Conservation (phyloP, 2,329 filamentous ascomycete species). For the Fusarium armeniacum region DNA sequence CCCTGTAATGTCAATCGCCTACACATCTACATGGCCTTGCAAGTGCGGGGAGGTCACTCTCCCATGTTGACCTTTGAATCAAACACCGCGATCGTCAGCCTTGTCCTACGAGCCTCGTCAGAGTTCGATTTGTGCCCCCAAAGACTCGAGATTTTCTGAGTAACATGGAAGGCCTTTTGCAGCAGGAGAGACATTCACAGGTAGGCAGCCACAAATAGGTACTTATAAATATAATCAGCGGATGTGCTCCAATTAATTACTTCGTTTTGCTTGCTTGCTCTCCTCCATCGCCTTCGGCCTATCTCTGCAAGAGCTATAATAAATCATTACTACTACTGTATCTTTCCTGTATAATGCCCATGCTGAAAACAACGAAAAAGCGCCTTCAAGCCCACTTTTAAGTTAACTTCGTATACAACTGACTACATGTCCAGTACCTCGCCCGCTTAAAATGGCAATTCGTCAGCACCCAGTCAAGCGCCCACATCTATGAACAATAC, state of each 20-base stretch:
- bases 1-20: slow-evolving; percentile 27
- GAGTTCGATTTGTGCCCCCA: slow-evolving; percentile 21
- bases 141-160: slow-evolving; percentile 32
- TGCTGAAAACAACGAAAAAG: slow-evolving; percentile 39
- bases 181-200: not conserved
- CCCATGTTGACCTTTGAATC: slow-evolving; percentile 13
- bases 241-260: slow-evolving; percentile 43
- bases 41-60: slow-evolving; percentile 46
- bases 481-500: slow-evolving; percentile 37
- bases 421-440: slow-evolving; percentile 32
- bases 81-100: slow-evolving; percentile 27
- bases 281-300: not conserved
- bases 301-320: slow-evolving; percentile 20
- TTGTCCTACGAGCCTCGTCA: slow-evolving; percentile 40
- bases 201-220: not conserved
- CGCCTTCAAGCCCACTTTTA: slow-evolving; percentile 27
- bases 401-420: slow-evolving; percentile 44
- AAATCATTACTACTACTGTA: slow-evolving; percentile 50
- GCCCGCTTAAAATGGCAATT: slow-evolving; percentile 21
- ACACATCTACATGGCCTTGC: slow-evolving; percentile 33
- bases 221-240: slow-evolving; percentile 1
- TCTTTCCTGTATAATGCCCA: slow-evolving; percentile 46
- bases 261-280: slow-evolving; percentile 28
- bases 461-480: slow-evolving; percentile 25
- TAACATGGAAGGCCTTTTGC: slow-evolving; percentile 8